A percentile compares a stretch with the other conserved stretches of the same genome.
Conservation (phyloP, 2,329 filamentous ascomycete species). For the Exserohilum turcica region DNA sequence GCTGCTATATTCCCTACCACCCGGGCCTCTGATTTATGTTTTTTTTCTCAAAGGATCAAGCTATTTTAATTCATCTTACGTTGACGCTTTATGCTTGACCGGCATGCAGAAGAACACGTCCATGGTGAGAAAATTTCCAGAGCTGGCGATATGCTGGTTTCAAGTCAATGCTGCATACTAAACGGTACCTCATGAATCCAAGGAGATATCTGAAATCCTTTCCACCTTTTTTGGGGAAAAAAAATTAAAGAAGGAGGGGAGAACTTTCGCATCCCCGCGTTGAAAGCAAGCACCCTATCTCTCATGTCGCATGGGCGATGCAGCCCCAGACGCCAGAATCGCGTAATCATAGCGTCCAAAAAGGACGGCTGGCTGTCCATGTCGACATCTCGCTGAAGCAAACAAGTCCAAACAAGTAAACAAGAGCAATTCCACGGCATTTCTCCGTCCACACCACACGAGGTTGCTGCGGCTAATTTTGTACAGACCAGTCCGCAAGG, state of each 20-base stretch:
- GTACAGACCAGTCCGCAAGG: background rate
- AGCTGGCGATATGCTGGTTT: background rate
- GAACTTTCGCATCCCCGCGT: too few relatives aligned
- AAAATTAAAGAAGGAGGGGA: background rate
- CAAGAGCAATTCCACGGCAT: background rate
- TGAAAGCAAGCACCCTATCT: too few relatives aligned
- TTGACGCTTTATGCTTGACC: background rate
- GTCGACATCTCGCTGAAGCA: background rate
- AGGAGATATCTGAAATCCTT: constrained; percentile 9
- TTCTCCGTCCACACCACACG: background rate
- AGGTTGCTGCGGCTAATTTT: background rate
- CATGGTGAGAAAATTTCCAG: too few relatives aligned
- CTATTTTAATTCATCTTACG: constrained; percentile 12
- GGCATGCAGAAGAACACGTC: too few relatives aligned
- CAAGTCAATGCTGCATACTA: background rate
- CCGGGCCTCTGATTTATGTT: background rate
- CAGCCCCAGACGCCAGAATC: constrained; percentile 8
- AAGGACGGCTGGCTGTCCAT: background rate
- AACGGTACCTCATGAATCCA: background rate
- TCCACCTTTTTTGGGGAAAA: background rate
- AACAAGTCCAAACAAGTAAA: constrained; percentile 1
- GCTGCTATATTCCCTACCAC: background rate
- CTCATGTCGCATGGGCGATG: background rate
- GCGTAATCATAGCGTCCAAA: background rate
- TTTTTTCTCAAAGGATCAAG: constrained; percentile 2